phyloP scores from a whole-genome alignment of 805 yeast species.

The Saccharomyces jurei region DNA sequence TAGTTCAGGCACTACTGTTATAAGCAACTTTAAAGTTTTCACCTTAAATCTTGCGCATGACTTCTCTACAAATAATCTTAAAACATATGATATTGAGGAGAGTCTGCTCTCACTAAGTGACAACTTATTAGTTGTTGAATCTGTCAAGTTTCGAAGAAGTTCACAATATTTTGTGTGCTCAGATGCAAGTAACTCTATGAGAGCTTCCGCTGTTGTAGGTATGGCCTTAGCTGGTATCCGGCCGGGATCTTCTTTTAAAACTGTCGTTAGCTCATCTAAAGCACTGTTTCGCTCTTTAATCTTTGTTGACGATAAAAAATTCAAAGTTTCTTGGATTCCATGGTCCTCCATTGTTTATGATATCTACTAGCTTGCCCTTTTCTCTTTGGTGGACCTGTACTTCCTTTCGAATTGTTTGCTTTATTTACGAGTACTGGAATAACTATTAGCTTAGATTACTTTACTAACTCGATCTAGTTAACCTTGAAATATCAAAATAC shows the following conservation, averaged over 20 bases:
- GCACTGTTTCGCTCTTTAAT: slow-evolving; percentile 50
- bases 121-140: slow-evolving; percentile 27
- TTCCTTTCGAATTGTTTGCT: neutral
- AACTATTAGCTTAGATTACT: neutral
- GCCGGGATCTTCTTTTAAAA: slow-evolving; percentile 17
- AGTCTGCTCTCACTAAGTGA: slow-evolving; percentile 26
- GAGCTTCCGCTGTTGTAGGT: slow-evolving; percentile 18
- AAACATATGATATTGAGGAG: slow-evolving; percentile 19
- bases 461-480: neutral
- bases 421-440: neutral
- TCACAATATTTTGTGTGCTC: slow-evolving; percentile 31
- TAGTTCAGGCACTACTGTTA: slow-evolving; percentile 20
- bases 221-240: slow-evolving; percentile 16
- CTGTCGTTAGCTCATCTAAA: slow-evolving; percentile 33
- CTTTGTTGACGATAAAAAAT: slow-evolving; percentile 39
- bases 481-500: neutral
- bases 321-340: slow-evolving; percentile 5
- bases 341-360: neutral
- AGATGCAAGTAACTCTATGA: slow-evolving; percentile 26
- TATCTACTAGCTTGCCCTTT: neutral
- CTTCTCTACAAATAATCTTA: slow-evolving; percentile 26
- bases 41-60: slow-evolving; percentile 17
- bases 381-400: neutral
- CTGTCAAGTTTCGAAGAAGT: slow-evolving; percentile 1
- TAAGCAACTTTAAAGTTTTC: slow-evolving; percentile 19